Percentiles rank a stretch among this genome's conserved stretches.
Conservation (phyloP, 2,329 filamentous ascomycete species). For the Emmonsiellopsis sp. region DNA sequence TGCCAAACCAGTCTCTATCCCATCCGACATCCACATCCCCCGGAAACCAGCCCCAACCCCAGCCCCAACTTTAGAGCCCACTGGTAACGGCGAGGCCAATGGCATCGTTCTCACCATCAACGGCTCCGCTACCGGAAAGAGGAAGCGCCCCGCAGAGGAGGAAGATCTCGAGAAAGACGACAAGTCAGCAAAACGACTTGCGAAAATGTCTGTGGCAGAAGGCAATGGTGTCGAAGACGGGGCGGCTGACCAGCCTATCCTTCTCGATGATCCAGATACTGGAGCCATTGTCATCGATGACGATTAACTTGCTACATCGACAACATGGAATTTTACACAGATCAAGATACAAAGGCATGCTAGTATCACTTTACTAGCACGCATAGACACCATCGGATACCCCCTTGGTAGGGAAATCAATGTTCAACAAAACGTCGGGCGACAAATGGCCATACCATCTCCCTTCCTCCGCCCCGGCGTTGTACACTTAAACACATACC, state of each 20-base stretch:
- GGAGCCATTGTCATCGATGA: conserved; percentile 60
- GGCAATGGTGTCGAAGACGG: conserved; percentile 21
- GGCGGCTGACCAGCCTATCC: conserved; percentile 21
- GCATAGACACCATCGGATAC: too few relatives aligned
- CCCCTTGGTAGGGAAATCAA: too few relatives aligned
- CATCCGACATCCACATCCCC: conserved; percentile 37
- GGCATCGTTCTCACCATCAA: conserved; percentile 11
- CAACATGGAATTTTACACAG: neutral
- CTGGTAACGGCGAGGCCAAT: conserved; percentile 16
- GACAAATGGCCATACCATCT: neutral
- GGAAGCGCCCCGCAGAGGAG: conserved; percentile 38
- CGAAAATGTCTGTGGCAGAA: conserved; percentile 27
- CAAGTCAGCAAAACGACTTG: conserved; percentile 34
- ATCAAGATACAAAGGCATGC: neutral
- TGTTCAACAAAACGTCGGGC: too few relatives aligned
- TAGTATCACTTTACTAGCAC: neutral
- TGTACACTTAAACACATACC: neutral
- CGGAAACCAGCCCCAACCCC: conserved; percentile 32
- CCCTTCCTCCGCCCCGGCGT: neutral
- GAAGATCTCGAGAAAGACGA: conserved; percentile 25
- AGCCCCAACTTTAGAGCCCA: conserved; percentile 14
- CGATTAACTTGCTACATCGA: neutral
- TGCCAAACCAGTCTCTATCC: conserved; percentile 31
- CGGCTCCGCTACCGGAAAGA: conserved; percentile 19
- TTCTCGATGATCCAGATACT: conserved; percentile 43